phyloP scores from a whole-genome alignment of 164 flowering plant genomes.

The Berberis thunbergii region DNA sequence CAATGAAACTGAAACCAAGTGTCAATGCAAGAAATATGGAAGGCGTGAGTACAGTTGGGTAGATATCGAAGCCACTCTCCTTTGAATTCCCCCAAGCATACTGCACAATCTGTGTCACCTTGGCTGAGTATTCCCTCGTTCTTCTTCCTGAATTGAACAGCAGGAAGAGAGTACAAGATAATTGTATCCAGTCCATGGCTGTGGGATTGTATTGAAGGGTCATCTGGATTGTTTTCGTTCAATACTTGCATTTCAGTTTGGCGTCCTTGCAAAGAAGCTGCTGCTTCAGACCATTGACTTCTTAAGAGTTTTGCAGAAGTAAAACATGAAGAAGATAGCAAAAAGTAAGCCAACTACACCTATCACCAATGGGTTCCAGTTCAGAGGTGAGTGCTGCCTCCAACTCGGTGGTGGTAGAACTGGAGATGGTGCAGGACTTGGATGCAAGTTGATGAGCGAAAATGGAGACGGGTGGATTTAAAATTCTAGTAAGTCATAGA shows the following conservation, averaged over 20 bases:
- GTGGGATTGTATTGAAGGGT: constrained; percentile 17
- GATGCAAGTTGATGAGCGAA: constrained; percentile 10
- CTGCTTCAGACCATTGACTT: constrained; percentile 5
- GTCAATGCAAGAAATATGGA: constrained; percentile 39
- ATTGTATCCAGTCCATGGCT: constrained; percentile 26
- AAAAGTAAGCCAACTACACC: constrained; percentile 19
- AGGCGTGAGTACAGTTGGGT: constrained; percentile 27
- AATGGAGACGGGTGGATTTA: no score
- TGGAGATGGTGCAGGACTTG: constrained; percentile 7
- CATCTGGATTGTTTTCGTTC: constrained; percentile 19
- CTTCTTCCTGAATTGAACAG: constrained; percentile 29
- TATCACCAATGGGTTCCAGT: constrained; percentile 21
- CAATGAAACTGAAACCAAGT: constrained; percentile 30
- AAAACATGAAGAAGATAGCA: constrained; percentile 18
- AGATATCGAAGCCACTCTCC: constrained; percentile 23
- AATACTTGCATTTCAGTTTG: constrained; percentile 12
- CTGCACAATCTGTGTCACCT: constrained; percentile 20
- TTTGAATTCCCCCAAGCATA: constrained; percentile 35
- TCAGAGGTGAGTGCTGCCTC: not conserved
- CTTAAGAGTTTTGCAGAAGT: constrained; percentile 24
- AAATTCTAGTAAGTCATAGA: no score
- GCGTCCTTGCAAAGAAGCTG: constrained; percentile 6
- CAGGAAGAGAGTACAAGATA: constrained; percentile 24
- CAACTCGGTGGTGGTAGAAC: not conserved
- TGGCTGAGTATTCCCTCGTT: constrained; percentile 8